phyloP scores from a whole-genome alignment of 768 basidiomycete species.

The Pulveroboletus sp. region DNA sequence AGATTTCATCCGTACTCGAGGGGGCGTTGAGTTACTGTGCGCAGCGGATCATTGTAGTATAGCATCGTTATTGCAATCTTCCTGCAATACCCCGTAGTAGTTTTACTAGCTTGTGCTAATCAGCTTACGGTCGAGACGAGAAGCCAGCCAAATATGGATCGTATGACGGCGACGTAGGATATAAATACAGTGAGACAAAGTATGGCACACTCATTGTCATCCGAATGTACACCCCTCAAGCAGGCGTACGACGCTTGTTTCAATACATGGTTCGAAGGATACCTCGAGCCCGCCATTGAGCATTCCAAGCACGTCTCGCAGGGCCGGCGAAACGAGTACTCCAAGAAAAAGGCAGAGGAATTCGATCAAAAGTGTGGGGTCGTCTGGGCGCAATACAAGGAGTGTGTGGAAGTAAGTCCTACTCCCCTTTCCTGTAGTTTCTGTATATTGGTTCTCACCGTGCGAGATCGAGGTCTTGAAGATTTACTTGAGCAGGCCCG shows the following conservation, averaged over 20 bases:
- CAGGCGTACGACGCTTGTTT: conserved; percentile 91
- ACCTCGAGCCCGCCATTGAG: conserved; percentile 76
- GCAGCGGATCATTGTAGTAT: conserved; percentile 4
- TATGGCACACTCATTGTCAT: conserved; percentile 80
- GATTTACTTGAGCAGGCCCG: conserved; percentile 76
- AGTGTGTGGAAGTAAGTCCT: conserved; percentile 74
- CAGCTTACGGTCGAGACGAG: too few species aligned
- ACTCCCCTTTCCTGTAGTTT: not conserved
- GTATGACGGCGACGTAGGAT: too few species aligned
- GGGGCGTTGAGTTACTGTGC: conserved; percentile 15
- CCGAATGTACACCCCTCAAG: conserved; percentile 88
- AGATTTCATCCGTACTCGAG: conserved; percentile 30
- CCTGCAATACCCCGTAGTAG: not conserved
- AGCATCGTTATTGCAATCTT: conserved; percentile 3
- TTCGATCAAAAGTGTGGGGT: conserved; percentile 84
- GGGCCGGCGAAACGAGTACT: conserved; percentile 55
- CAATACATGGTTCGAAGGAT: conserved; percentile 97
- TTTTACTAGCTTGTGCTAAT: too few species aligned
- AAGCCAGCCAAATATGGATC: too few species aligned
- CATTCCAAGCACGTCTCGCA: conserved; percentile 37
- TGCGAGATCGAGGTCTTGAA: conserved; percentile 74
- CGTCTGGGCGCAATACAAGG: conserved; percentile 77
- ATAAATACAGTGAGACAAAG: too few species aligned
- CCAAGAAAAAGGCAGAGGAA: conserved; percentile 80
- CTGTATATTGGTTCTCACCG: too few species aligned